Evolutionary conservation across 2,329 filamentous ascomycete genomes (phyloP).

Genomic region (Pseudofabraea citricarpa): DNA sequence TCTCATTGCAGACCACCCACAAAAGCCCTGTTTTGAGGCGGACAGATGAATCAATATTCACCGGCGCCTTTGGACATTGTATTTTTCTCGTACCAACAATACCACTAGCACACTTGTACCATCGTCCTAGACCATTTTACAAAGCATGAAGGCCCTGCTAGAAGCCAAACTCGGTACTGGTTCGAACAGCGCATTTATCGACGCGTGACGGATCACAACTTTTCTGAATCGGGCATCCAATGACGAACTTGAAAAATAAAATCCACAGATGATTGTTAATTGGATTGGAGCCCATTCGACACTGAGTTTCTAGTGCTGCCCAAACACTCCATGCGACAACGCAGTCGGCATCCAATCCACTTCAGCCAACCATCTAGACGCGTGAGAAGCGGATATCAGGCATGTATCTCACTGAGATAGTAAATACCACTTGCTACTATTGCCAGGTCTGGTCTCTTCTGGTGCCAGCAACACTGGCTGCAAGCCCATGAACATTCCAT

Average conservation of each 20-base stretch:
- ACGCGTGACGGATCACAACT: slow-evolving; percentile 77
- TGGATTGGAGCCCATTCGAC: slow-evolving; percentile 95
- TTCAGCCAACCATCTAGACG: slow-evolving; percentile 92
- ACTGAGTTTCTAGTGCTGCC: slow-evolving; percentile 85
- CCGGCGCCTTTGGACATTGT: no score
- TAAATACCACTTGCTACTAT: slow-evolving; percentile 69
- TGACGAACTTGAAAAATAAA: slow-evolving; percentile 67
- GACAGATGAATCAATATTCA: no score
- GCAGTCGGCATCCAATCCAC: slow-evolving; percentile 70
- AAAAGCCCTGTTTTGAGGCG: no score
- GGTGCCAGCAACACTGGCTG: no score
- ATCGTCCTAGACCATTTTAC: slow-evolving; percentile 84
- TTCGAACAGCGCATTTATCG: slow-evolving; percentile 93
- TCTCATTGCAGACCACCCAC: no score
- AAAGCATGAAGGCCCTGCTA: slow-evolving; percentile 77
- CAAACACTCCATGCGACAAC: slow-evolving; percentile 74
- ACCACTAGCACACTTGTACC: slow-evolving; percentile 96
- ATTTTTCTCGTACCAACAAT: no score
- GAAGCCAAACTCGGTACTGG: slow-evolving; percentile 94
- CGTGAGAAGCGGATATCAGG: slow-evolving; percentile 96
- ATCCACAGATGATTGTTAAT: slow-evolving; percentile 93
- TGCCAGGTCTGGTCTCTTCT: slow-evolving; percentile 6
- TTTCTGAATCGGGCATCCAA: slow-evolving; percentile 72
- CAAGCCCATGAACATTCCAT: no score
- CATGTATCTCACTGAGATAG: slow-evolving; percentile 97